Conservation (phyloP, 306 rosid genomes). For the Alnus glutinosa region DNA sequence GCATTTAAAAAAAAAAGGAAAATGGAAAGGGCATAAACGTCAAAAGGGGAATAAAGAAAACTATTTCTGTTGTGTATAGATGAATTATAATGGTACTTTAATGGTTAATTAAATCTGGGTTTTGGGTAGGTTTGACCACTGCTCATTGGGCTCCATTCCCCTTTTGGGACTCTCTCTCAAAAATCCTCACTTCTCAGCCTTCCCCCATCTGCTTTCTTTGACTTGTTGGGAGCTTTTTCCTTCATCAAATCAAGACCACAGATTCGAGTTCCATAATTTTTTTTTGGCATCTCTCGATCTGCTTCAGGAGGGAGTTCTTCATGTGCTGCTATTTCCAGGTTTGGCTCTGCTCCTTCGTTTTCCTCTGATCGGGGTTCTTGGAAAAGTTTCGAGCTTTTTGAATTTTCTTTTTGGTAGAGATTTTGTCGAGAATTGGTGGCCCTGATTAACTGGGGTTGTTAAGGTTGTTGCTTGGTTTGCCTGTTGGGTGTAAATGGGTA, state of each 20-base stretch:
- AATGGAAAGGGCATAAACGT: constrained; percentile 36
- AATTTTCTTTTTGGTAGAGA: background rate
- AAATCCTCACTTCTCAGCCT: constrained; percentile 41
- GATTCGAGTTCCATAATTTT: constrained; percentile 29
- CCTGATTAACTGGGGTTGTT: background rate
- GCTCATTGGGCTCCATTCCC: constrained; percentile 56
- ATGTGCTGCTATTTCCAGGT: constrained; percentile 50
- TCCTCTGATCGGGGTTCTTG: background rate
- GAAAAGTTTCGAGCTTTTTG: background rate
- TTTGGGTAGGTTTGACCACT: constrained; percentile 80
- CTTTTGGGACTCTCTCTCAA: constrained; percentile 35
- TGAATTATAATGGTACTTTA: constrained; percentile 35
- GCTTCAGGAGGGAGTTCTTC: constrained; percentile 37
- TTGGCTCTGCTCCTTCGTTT: constrained; percentile 21
- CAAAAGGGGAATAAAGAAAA: background rate
- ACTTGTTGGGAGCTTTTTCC: constrained; percentile 41
- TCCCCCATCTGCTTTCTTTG: constrained; percentile 78
- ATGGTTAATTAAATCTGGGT: constrained; percentile 48
- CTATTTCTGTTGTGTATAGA: constrained; percentile 10
- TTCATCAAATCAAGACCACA: constrained; percentile 49
- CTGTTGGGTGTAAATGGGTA: constrained; percentile 13
- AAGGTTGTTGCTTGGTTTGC: constrained; percentile 22
- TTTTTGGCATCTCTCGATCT: constrained; percentile 28
- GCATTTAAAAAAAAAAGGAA: background rate
- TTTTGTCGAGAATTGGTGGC: constrained; percentile 18